Evolutionary conservation across 148 eudicot genomes (phyloP), one percentile per base, ranked within the genome.

Genomic region (Chenopodium suecicum): DNA sequence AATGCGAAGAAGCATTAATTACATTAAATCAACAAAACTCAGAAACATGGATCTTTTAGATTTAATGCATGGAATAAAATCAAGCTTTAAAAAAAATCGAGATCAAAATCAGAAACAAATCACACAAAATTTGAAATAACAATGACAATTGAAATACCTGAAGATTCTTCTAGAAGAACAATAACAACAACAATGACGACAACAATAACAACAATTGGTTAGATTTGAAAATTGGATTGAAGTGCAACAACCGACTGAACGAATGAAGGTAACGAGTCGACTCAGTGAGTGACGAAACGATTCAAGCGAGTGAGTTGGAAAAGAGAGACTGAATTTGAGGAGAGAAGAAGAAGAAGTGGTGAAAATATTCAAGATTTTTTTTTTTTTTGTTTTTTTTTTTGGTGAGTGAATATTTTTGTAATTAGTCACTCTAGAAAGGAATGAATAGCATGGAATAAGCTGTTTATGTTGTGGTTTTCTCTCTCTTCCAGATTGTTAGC

Each of bases 101-200:
- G 41, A 71, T 80, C 62, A 84, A 31, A 81, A 64, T 9, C 25
- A 10, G 1, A 14, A 27, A 41, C 44, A 41, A 29, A 29, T 9
- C 12, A 80, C n/a, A 5, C 13, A 54, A 13, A 13, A 64, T 3
- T 25, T 20, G 16, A 74, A 25, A 22, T 3, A 60, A 27, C 31
- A 37, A 20, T 44, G 72, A 4, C 3, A 56, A 56, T 56, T 29
- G 6, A 14, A 20, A 65, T 76, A 86, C 85, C 85, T 83, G 52
- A 47, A 77, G 69, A 79, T 67, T 82, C 27, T 47, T n/a, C 7
- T 8, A 73, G 17, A 29, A 34, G n/a, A 12, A 20, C 1, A 44
- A 71, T 71, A 22, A 34, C 22, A 12, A 20, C 1, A 44, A 71
- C 63, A 22, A 41, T 13, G 32, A 14, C 54, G 17, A 25, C 11